phyloP scores from a whole-genome alignment of 2,329 filamentous ascomycete species.

The Colletotrichum spaethianum region DNA sequence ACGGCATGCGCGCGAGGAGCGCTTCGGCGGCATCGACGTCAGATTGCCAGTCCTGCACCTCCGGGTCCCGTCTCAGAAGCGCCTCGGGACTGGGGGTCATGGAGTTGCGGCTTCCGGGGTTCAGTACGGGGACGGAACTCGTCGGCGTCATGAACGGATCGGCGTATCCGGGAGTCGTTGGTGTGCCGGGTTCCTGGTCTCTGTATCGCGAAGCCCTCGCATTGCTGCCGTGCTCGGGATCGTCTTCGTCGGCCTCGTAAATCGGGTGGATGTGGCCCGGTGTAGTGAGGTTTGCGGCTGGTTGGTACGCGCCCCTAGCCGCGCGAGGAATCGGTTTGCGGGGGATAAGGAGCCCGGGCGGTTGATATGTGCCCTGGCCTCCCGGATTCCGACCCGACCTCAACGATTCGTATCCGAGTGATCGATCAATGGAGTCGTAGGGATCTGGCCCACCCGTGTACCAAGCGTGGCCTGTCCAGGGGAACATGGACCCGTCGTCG shows the following conservation, averaged over 20 bases:
- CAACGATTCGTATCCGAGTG: conserved; percentile 66
- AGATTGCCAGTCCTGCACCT: conserved; percentile 71
- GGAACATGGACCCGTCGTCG: conserved; percentile 49
- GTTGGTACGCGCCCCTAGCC: conserved; percentile 43
- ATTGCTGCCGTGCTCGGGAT: conserved; percentile 49
- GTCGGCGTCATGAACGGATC: conserved; percentile 68
- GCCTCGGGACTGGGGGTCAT: conserved; percentile 60
- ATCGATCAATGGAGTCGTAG: conserved; percentile 56
- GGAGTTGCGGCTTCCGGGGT: conserved; percentile 52
- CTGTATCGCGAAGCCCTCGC: conserved; percentile 19
- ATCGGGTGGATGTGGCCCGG: conserved; percentile 69
- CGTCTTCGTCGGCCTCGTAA: conserved; percentile 71
- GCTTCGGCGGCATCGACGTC: conserved; percentile 69
- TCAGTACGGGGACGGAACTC: conserved; percentile 44
- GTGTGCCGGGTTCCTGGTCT: conserved; percentile 49
- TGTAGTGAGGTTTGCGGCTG: conserved; percentile 22
- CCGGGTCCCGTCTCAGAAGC: conserved; percentile 57
- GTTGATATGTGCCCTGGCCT: conserved; percentile 44
- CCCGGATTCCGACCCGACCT: conserved; percentile 48
- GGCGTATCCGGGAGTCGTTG: conserved; percentile 54
- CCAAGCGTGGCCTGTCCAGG: conserved; percentile 55
- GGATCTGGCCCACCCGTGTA: conserved; percentile 62
- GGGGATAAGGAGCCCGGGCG: conserved; percentile 46
- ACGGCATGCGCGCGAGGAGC: conserved; percentile 62
- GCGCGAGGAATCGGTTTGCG: conserved; percentile 51